Conservation (phyloP, 2,329 filamentous ascomycete genomes). For the Colletotrichum horii region DNA sequence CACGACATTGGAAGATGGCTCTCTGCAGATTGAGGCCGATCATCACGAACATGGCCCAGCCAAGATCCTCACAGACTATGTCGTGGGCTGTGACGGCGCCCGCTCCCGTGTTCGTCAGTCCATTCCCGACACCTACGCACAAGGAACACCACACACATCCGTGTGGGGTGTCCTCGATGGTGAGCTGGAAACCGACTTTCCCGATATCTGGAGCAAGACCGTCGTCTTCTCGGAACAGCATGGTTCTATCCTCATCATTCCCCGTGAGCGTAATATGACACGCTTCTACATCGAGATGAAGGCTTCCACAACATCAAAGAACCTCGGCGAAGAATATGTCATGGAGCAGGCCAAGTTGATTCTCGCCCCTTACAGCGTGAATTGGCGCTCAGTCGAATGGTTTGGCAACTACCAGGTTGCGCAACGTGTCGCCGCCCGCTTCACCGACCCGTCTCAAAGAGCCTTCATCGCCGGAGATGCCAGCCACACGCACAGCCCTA, state of each 20-base stretch:
- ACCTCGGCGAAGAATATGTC: slow-evolving; percentile 60
- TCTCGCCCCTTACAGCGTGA: slow-evolving; percentile 45
- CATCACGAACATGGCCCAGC: not conserved
- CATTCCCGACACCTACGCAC: slow-evolving; percentile 44
- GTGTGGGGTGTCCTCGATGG: slow-evolving; percentile 65
- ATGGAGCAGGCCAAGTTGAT: slow-evolving; percentile 56
- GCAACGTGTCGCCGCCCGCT: slow-evolving; percentile 72
- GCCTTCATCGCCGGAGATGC: slow-evolving; percentile 73
- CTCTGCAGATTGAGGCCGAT: not conserved
- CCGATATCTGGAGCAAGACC: slow-evolving; percentile 65
- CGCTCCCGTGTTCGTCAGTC: slow-evolving; percentile 58
- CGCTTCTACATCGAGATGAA: slow-evolving; percentile 44
- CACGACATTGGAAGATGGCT: not conserved
- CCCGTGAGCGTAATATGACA: slow-evolving; percentile 62
- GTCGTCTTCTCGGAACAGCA: slow-evolving; percentile 57
- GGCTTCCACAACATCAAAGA: slow-evolving; percentile 42
- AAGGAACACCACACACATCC: slow-evolving; percentile 40
- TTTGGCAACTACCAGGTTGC: slow-evolving; percentile 75
- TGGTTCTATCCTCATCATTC: slow-evolving; percentile 65
- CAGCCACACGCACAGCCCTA: slow-evolving; percentile 74
- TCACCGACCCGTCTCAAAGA: slow-evolving; percentile 63
- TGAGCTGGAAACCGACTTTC: slow-evolving; percentile 63
- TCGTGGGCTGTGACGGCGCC: slow-evolving; percentile 65
- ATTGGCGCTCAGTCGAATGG: slow-evolving; percentile 68
- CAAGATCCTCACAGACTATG: slow-evolving; percentile 48